phyloP scores from a whole-genome alignment of 2,329 filamentous ascomycete genomes.

The Neopestalotiopsis clavispora region DNA sequence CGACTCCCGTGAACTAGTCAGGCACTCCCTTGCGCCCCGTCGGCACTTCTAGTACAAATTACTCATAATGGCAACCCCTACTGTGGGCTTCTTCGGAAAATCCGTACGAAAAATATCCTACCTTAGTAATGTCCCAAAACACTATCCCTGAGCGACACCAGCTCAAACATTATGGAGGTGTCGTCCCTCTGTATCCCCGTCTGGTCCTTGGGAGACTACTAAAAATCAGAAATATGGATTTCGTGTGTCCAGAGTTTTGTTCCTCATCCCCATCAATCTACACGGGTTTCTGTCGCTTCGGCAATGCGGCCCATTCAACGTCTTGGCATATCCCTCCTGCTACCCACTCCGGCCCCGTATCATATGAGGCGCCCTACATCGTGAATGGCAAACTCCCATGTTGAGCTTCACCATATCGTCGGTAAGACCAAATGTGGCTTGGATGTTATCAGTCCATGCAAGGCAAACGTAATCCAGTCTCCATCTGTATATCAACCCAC shows the following conservation, averaged over 20 bases:
- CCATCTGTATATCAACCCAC: not conserved
- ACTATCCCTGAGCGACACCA: too few relatives aligned
- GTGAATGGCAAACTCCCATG: not conserved
- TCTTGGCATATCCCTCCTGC: not conserved
- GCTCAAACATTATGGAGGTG: too few relatives aligned
- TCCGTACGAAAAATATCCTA: not conserved
- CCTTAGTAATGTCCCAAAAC: not conserved
- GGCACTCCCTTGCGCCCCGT: not conserved
- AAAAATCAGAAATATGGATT: too few relatives aligned
- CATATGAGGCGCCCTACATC: not conserved
- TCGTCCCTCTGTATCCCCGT: too few relatives aligned
- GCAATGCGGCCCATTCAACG: not conserved
- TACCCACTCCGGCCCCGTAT: not conserved
- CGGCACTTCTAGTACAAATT: not conserved
- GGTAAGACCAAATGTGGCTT: not conserved
- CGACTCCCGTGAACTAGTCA: not conserved
- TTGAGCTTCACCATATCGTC: not conserved
- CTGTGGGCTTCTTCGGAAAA: not conserved
- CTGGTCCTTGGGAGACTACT: too few relatives aligned
- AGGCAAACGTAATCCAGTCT: slow-evolving; percentile 2
- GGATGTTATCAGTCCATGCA: not conserved
- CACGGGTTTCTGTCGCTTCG: not conserved
- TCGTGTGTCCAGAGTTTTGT: too few relatives aligned
- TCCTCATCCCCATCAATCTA: not conserved
- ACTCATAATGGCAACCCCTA: not conserved